Evolutionary conservation across 306 rosid species (phyloP), one percentile per base, ranked within the genome.

Genomic region (Prunus dulcis): DNA sequence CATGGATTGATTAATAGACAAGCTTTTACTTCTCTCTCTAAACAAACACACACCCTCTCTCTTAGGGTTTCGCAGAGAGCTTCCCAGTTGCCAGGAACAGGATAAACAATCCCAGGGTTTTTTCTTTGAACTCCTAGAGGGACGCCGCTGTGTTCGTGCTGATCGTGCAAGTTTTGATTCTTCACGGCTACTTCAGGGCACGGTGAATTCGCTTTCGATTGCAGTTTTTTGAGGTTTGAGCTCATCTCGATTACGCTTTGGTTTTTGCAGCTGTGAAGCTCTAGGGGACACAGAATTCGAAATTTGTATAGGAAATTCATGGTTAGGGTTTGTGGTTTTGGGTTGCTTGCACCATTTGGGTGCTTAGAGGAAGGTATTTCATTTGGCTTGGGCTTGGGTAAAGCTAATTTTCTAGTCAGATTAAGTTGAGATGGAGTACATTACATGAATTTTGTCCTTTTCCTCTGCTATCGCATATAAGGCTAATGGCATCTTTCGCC

Each of bases 31-130:
- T 25, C 72, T 64, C 68, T 74, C 82, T 80, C 49, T 50, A 12
- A 53, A 55, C 50, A 53, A 56, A 15, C 76, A 13, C 27, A 56
- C 15, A 50, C 67, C 32, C 27, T 12, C 53, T 34, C 46, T n/a
- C 66, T 47, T 90, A 84, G 96, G 96, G 96, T 86, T 87, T 82
- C 86, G 71, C 23, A 66, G 34, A 81, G 55, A 72, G 76, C 63
- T 52, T 76, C 83, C 73, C 79, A 78, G 60, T 51, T 61, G 50
- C 71, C 61, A 41, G 46, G 76, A 79, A 18, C 51, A 22, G 61
- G 34, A n/a, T 22, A 65, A 50, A 20, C 23, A 75, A 77, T 75
- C 71, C 1, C 55, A 74, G 88, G 90, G 83, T 72, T 83, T 82
- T 47, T n/a, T 63, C 50, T 50, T 69, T 38, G 30, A 12, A 32